phyloP scores from a whole-genome alignment of 768 basidiomycete genomes.

The Phanerochaete carnosa region DNA sequence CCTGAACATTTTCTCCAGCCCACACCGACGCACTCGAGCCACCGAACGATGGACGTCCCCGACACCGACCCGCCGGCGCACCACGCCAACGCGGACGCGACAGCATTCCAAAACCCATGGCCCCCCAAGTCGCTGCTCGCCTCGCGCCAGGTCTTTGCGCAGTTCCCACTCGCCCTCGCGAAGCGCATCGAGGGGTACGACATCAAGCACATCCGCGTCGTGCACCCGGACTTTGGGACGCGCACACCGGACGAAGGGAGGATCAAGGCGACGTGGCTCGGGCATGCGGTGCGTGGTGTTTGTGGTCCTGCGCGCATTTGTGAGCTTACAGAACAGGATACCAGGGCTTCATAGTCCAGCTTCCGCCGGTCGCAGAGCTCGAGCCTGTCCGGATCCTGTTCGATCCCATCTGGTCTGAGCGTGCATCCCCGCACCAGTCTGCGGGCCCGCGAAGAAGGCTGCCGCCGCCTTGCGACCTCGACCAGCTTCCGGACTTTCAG shows the following conservation, averaged over 20 bases:
- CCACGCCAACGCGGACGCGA: conserved; percentile 16
- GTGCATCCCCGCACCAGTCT: conserved; percentile 27
- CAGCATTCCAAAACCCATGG: conserved; percentile 19
- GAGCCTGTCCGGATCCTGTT: conserved; percentile 33
- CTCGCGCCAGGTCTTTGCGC: conserved; percentile 7
- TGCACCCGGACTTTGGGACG: conserved; percentile 25
- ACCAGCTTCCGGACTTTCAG: conserved; percentile 36
- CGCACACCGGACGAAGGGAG: conserved; percentile 5
- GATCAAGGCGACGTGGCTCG: conserved; percentile 33
- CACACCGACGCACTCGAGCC: too few species aligned
- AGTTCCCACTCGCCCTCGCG: conserved; percentile 18
- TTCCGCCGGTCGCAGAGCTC: conserved; percentile 15
- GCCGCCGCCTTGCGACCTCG: conserved; percentile 33
- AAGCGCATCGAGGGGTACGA: conserved; percentile 9
- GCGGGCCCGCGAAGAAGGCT: conserved; percentile 30
- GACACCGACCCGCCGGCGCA: conserved; percentile 10
- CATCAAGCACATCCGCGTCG: conserved; percentile 18
- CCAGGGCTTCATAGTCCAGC: conserved; percentile 29
- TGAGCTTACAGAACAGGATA: neutral
- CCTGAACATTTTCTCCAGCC: too few species aligned
- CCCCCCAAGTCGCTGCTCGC: conserved; percentile 9
- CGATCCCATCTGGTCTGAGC: conserved; percentile 39
- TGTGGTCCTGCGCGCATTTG: neutral
- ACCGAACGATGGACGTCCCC: conserved; percentile 1
- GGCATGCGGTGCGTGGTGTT: conserved; percentile 33